Evolutionary conservation across 1,139 yeast species (phyloP).

Genomic region (Yamadazyma triangularis): DNA sequence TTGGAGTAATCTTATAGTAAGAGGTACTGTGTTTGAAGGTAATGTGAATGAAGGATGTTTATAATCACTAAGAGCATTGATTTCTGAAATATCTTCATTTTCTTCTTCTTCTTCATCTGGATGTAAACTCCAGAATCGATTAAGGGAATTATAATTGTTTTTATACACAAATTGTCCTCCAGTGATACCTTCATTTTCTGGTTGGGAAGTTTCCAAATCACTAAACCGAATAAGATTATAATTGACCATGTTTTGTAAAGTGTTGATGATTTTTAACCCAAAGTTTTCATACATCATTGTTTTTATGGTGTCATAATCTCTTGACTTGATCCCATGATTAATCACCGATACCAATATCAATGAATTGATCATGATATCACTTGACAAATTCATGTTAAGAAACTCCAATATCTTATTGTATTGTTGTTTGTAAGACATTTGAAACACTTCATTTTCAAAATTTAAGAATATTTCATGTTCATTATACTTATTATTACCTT

Average conservation of each 20-base stretch:
- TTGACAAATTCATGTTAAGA: slow-evolving; percentile 33
- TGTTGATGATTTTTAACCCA: slow-evolving; percentile 47
- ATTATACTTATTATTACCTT: slow-evolving; percentile 14
- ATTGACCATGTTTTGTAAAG: slow-evolving; percentile 23
- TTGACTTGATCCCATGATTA: slow-evolving; percentile 61
- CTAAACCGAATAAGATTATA: slow-evolving; percentile 22
- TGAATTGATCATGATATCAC: slow-evolving; percentile 43
- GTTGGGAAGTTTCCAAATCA: slow-evolving; percentile 16
- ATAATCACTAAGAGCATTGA: slow-evolving; percentile 21
- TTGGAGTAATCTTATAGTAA: slow-evolving; percentile 45
- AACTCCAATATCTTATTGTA: slow-evolving; percentile 46
- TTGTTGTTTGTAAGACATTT: slow-evolving; percentile 51
- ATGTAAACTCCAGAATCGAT: slow-evolving; percentile 45
- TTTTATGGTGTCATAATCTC: slow-evolving; percentile 49
- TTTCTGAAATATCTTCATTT: slow-evolving; percentile 6
- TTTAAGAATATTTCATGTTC: slow-evolving; percentile 55
- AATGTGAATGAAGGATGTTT: slow-evolving; percentile 47
- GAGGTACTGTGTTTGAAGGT: slow-evolving; percentile 51
- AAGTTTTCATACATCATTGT: slow-evolving; percentile 51
- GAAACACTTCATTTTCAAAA: slow-evolving; percentile 70
- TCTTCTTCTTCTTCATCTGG: slow-evolving; percentile 25
- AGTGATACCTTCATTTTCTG: slow-evolving; percentile 24
- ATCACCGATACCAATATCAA: slow-evolving; percentile 52
- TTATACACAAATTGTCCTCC: slow-evolving; percentile 29
- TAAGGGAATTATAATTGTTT: slow-evolving; percentile 35